A percentile compares a stretch with the other conserved stretches of the same genome.
Evolutionary conservation across 75 land plant species (phyloP).

Genomic region (Pinus tabuliformis): DNA sequence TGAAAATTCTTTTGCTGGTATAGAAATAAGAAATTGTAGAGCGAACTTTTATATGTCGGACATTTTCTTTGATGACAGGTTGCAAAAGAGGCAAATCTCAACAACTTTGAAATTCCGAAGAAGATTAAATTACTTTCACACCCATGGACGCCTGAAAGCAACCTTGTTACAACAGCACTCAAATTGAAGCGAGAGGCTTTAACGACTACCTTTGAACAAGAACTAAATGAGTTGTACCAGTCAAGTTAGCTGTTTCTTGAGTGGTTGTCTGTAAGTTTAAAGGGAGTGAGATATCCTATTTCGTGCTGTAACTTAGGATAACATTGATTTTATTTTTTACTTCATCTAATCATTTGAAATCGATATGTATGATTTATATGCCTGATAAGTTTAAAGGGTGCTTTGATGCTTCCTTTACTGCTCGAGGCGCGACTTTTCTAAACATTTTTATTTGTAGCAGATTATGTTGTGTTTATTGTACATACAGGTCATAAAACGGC

Average conservation of each 20-base stretch:
- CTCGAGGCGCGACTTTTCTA: background rate
- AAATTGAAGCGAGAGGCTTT: slow-evolving; percentile 79
- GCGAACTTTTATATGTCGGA: too few species aligned
- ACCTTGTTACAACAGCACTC: slow-evolving; percentile 80
- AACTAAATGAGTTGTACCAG: slow-evolving; percentile 53
- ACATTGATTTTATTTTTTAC: too few species aligned
- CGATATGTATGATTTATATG: background rate
- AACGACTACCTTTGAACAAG: slow-evolving; percentile 54
- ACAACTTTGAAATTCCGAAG: too few species aligned
- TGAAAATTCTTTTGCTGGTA: too few species aligned
- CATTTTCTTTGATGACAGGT: too few species aligned
- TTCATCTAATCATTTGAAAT: background rate
- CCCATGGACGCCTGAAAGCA: too few species aligned
- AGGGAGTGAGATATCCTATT: background rate
- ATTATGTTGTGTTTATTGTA: background rate
- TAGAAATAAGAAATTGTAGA: too few species aligned
- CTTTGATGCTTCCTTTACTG: background rate
- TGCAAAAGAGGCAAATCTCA: too few species aligned
- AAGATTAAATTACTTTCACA: too few species aligned
- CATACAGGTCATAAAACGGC: background rate
- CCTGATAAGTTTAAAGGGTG: background rate
- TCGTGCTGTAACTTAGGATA: too few species aligned
- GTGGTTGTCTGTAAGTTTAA: background rate
- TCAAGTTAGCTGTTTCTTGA: slow-evolving; percentile 9
- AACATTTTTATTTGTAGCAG: background rate